These are phyloP conservation scores for Arthroderma sp. DNA, from an alignment of 2,329 filamentous ascomycete species.

Conservation along the genomic window DNA sequence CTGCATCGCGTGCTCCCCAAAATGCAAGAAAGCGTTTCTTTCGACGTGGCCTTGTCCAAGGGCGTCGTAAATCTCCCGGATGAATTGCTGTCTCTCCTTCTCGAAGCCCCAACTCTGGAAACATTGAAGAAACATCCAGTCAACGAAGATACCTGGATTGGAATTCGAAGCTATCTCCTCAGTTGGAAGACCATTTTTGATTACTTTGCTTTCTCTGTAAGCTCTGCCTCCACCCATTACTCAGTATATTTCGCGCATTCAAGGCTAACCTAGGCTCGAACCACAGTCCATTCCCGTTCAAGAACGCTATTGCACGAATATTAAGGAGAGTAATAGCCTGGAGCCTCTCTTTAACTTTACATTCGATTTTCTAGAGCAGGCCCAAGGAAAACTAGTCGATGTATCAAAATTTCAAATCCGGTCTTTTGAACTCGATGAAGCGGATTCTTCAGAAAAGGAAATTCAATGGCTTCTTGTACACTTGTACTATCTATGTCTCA, in stretches of 20 bases:
- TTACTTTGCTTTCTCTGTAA: conserved; percentile 57
- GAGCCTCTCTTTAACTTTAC: conserved; percentile 60
- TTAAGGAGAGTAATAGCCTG: conserved; percentile 62
- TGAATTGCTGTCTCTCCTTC: conserved; percentile 68
- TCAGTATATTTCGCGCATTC: neutral
- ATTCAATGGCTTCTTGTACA: conserved; percentile 76
- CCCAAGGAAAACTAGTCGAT: conserved; percentile 56
- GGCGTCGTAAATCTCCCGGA: conserved; percentile 58
- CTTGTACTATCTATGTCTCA: conserved; percentile 70
- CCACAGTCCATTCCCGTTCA: conserved; percentile 62
- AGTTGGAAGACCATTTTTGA: conserved; percentile 88
- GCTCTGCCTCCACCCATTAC: conserved; percentile 6
- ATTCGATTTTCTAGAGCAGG: conserved; percentile 74
- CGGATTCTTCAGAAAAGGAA: conserved; percentile 55
- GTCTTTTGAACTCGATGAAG: conserved; percentile 45
- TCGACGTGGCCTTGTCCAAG: conserved; percentile 51
- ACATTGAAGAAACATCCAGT: conserved; percentile 52
- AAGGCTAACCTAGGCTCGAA: neutral
- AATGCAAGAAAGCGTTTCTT: conserved; percentile 65
- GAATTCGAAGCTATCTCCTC: conserved; percentile 66
- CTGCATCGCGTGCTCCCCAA: conserved; percentile 68
- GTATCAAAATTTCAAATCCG: conserved; percentile 57
- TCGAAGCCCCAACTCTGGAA: conserved; percentile 63
- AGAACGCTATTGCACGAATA: conserved; percentile 62
- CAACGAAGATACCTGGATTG: conserved; percentile 50